Evolutionary conservation across 495 filamentous ascomycete species (phyloP), one percentile per base, ranked within the genome.

Genomic region (Acidiella bohemica): DNA sequence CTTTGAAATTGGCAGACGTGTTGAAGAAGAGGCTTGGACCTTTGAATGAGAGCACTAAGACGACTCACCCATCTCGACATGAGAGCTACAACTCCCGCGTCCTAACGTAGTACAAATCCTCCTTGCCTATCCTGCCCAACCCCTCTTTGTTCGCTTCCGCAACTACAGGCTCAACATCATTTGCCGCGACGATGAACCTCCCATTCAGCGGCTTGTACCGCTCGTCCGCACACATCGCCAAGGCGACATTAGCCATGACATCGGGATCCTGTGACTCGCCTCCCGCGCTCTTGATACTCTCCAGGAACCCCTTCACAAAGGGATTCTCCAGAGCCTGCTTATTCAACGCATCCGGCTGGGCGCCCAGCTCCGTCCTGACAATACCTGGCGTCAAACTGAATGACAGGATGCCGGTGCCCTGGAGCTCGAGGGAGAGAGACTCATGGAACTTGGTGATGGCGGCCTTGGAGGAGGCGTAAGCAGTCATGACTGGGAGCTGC

Each of bases 391-490:
- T 39, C 5, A 41, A 25, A 16, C 43, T 31, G 28, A 42, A 42
- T 2, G 39, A 38, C 3, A 12, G 4, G 2, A 51, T 22, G 2
- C 48, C 48, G 11, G 35, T 37, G 9, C 31, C 44, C 13, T 38
- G 20, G 5, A 51, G 37, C 44, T 51, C 48, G 16, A 26, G 6
- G n/a, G 25, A n/a, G 11, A 51, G 25, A 1, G 20, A 24, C 19
- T 51, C 36, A 23, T 43, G 36, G 43, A 51, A 51, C 25, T 47
- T 51, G 30, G 24, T 31, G 20, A 51, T 42, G 24, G 48, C 43
- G 1, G 48, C 48, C 31, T 51, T 47, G 21, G 48, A 47, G 14
- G 37, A 28, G 11, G 42, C 17, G 35, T 51, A 47, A n/a, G 48
- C 48, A 4, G 37, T 34, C 39, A 39, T 42, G 32, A 27, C 19